phyloP scores from a whole-genome alignment of 371 early-diverging fungal species.

The Gilbertella persicaria region DNA sequence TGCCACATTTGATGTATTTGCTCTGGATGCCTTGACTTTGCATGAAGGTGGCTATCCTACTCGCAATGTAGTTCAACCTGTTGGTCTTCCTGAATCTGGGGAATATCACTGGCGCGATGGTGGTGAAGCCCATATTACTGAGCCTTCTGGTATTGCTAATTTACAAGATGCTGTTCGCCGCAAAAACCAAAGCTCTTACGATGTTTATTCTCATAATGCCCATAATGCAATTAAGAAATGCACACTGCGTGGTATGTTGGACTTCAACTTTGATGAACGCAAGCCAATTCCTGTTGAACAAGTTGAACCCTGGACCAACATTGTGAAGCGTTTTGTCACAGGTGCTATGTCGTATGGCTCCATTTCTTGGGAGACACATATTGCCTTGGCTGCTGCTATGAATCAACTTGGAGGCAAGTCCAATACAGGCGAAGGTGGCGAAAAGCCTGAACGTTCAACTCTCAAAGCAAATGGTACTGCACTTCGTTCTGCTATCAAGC shows the following conservation, averaged over 20 bases:
- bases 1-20: conserved; percentile 84
- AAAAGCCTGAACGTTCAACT: conserved; percentile 84
- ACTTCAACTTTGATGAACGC: conserved; percentile 76
- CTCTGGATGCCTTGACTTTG: conserved; percentile 83
- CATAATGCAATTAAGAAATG: conserved; percentile 86
- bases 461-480: conserved; percentile 71
- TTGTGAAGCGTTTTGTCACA: conserved; percentile 95
- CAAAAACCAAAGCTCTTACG: conserved; percentile 87
- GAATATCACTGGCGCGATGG: conserved; percentile 97
- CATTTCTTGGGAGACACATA: conserved; percentile 93
- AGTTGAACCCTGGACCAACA: conserved; percentile 95
- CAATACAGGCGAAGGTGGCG: conserved; percentile 98
- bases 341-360: conserved; percentile 99
- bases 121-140: conserved; percentile 91
- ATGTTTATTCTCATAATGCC: conserved; percentile 77
- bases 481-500: conserved; percentile 94
- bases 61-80: conserved; percentile 62
- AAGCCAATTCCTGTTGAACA: conserved; percentile 86
- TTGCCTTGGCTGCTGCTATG: conserved; percentile 93
- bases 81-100: conserved; percentile 85
- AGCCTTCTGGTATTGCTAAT: conserved; percentile 83
- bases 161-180: conserved; percentile 95
- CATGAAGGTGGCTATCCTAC: conserved; percentile 89
- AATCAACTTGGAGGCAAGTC: conserved; percentile 94
- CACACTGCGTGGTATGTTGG: conserved; percentile 94